These are phyloP conservation scores for Fusarium chuoi DNA, from an alignment of 2,329 filamentous ascomycete species.

Conservation along the genomic window DNA sequence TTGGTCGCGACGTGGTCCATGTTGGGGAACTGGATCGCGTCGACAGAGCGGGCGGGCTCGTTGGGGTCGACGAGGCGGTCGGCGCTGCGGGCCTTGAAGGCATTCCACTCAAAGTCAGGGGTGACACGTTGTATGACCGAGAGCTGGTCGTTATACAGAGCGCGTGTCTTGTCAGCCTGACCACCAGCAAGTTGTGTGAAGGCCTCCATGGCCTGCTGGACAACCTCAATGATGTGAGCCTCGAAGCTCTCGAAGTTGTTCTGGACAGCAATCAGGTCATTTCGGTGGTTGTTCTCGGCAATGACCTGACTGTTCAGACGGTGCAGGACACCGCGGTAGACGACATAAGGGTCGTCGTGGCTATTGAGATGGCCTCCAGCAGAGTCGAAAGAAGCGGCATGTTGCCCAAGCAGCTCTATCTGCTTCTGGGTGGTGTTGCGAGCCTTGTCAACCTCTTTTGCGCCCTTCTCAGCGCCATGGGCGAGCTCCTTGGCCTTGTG, in stretches of 20 bases:
- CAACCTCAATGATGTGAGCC: conserved; percentile 80
- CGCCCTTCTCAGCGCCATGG: conserved; percentile 81
- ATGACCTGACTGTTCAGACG: conserved; percentile 89
- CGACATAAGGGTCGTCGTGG: conserved; percentile 85
- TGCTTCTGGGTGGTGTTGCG: conserved; percentile 91
- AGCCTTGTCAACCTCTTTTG: conserved; percentile 92
- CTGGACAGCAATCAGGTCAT: conserved; percentile 92
- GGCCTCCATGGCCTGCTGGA: conserved; percentile 84
- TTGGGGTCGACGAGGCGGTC: conserved; percentile 81
- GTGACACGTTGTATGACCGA: conserved; percentile 80
- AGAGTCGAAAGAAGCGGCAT: conserved; percentile 83
- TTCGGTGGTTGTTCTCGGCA: conserved; percentile 95
- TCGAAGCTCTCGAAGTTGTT: conserved; percentile 90
- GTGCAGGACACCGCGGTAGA: conserved; percentile 83
- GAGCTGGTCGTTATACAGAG: conserved; percentile 86
- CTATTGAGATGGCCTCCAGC: conserved; percentile 76
- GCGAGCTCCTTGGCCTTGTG: conserved; percentile 91
- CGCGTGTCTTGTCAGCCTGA: conserved; percentile 83
- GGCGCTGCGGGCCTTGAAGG: conserved; percentile 78
- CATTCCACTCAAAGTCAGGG: conserved; percentile 89
- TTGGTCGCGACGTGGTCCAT: conserved; percentile 83
- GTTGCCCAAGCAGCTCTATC: conserved; percentile 90
- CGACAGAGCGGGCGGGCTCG: conserved; percentile 76
- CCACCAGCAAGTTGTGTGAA: conserved; percentile 84
- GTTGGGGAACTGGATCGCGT: conserved; percentile 85